These are phyloP conservation scores for Scenedesmus sp. DNA, from an alignment of 163 green algal genomes.

Conservation along the genomic window DNA sequence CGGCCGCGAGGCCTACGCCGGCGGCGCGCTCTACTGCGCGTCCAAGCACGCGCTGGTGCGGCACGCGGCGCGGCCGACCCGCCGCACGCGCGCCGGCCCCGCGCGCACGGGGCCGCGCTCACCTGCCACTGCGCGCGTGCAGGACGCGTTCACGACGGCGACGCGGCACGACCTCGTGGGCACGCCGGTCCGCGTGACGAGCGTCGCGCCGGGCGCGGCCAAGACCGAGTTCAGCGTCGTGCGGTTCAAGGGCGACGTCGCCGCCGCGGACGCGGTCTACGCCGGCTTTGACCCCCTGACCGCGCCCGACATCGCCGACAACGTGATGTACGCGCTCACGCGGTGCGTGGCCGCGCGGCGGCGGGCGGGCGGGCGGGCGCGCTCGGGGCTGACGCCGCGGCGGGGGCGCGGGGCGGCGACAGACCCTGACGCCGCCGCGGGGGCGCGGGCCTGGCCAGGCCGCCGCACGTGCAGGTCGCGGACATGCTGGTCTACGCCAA, in stretches of 20 bases:
- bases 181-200: conserved; percentile 78
- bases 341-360: conserved; percentile 5
- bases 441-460: conserved; percentile 40
- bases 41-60: conserved; percentile 76
- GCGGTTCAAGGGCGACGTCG: conserved; percentile 77
- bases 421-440: background rate
- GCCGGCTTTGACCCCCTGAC: conserved; percentile 75
- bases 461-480: conserved; percentile 69
- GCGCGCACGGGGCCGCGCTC: background rate
- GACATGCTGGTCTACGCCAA: conserved; percentile 62
- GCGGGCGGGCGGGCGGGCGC: background rate
- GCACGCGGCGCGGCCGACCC: too few relatives aligned
- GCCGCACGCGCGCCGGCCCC: too few relatives aligned
- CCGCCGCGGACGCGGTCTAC: conserved; percentile 78
- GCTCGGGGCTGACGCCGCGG: background rate
- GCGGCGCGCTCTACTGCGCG: conserved; percentile 81
- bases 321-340: conserved; percentile 72
- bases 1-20: conserved; percentile 75
- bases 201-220: conserved; percentile 75
- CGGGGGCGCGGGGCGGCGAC: background rate
- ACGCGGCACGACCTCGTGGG: conserved; percentile 82
- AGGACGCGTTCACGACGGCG: conserved; percentile 66
- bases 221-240: conserved; percentile 84
- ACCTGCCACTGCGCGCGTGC: background rate
- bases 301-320: conserved; percentile 81